Percentiles rank a stretch among this genome's conserved stretches.
These are phyloP conservation scores for Myriosclerotinia scirpicola DNA, from an alignment of 2,329 filamentous ascomycete genomes.

Conservation along the genomic window DNA sequence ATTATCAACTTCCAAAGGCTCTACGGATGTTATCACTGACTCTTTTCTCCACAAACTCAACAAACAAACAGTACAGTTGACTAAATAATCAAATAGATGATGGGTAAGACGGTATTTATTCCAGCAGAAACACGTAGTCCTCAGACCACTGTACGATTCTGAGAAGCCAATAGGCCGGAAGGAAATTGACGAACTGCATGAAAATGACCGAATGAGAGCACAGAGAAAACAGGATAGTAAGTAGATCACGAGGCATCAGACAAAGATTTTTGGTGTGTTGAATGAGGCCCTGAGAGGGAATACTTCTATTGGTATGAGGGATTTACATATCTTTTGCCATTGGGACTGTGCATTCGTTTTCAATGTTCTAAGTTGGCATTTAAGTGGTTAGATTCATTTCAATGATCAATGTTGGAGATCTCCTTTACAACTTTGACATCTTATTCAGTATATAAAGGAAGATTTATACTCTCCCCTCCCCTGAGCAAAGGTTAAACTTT, in stretches of 20 bases:
- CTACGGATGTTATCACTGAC: conserved; percentile 25
- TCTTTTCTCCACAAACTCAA: background rate
- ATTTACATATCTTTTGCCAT: background rate
- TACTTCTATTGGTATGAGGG: background rate
- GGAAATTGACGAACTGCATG: background rate
- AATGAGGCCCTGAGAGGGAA: background rate
- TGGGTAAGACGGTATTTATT: conserved; percentile 16
- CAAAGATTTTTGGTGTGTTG: background rate
- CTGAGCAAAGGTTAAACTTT: no score
- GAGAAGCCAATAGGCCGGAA: conserved; percentile 4
- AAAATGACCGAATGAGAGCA: conserved; percentile 7
- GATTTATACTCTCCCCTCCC: no score
- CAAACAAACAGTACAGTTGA: background rate
- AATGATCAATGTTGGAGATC: no score
- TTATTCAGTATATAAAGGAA: background rate
- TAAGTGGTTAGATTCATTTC: no score
- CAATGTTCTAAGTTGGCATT: background rate
- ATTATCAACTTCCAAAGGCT: conserved; percentile 36
- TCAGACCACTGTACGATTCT: conserved; percentile 4
- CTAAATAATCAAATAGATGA: background rate
- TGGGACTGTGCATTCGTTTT: background rate
- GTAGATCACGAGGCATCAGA: background rate
- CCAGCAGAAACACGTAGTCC: background rate
- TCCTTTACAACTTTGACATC: background rate
- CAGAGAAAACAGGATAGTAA: background rate